These are phyloP conservation scores for Cercospora sesami DNA, from an alignment of 2,329 filamentous ascomycete species.

Conservation along the genomic window DNA sequence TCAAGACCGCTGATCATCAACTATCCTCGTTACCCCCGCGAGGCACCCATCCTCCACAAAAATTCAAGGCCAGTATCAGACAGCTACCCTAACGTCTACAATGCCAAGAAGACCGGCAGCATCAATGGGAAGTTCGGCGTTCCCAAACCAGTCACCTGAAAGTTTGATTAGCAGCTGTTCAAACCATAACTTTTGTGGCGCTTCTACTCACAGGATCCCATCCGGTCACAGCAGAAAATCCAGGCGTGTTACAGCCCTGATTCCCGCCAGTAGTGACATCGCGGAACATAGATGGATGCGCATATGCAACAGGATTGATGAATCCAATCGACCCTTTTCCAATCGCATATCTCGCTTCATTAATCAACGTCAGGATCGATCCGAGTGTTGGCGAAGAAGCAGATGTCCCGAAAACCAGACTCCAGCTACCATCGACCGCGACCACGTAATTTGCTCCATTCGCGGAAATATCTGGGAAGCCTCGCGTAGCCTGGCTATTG, in stretches of 20 bases:
- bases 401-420: constrained; percentile 53
- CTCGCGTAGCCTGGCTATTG: constrained; percentile 25
- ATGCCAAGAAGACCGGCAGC: constrained; percentile 32
- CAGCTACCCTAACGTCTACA: constrained; percentile 21
- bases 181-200: not conserved
- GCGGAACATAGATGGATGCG: constrained; percentile 43
- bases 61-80: not conserved
- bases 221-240: constrained; percentile 31
- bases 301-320: constrained; percentile 40
- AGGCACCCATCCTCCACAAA: not conserved
- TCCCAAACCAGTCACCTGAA: constrained; percentile 24
- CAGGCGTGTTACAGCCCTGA: constrained; percentile 42
- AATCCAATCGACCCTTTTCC: constrained; percentile 47
- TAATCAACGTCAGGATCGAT: constrained; percentile 51
- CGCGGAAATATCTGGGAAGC: constrained; percentile 40
- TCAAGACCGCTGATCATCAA: too few relatives aligned
- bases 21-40: not conserved
- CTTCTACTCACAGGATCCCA: constrained; percentile 33
- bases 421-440: constrained; percentile 47
- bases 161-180: not conserved
- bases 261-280: constrained; percentile 45
- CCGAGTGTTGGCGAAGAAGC: constrained; percentile 53
- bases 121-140: constrained; percentile 39
- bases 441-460: constrained; percentile 42
- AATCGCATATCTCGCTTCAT: constrained; percentile 40